A percentile compares a stretch with the other conserved stretches of the same genome.
Conservation (phyloP, 768 basidiomycete genomes). For the Phaffia tasmanica region DNA sequence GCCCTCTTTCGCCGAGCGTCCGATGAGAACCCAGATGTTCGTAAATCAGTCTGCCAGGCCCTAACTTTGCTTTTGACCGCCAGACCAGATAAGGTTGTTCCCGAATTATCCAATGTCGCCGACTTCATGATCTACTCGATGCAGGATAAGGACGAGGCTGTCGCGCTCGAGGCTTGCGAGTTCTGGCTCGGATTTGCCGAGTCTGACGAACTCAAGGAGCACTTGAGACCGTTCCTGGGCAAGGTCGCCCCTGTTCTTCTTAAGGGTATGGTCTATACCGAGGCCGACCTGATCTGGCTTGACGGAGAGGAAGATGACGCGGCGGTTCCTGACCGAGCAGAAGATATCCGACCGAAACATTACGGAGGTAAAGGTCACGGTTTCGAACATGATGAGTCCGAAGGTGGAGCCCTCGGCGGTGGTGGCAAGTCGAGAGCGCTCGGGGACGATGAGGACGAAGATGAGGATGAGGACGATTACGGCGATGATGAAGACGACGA, state of each 20-base stretch:
- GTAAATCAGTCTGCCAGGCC: constrained; percentile 89
- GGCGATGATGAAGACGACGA: constrained; percentile 84
- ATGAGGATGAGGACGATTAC: constrained; percentile 77
- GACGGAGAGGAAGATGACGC: constrained; percentile 78
- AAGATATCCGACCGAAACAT: constrained; percentile 86
- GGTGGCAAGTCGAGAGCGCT: constrained; percentile 32
- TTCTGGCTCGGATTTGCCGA: constrained; percentile 99
- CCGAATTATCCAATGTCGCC: constrained; percentile 86
- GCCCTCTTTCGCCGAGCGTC: constrained; percentile 89
- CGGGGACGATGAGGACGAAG: constrained; percentile 61
- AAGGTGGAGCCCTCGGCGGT: constrained; percentile 32
- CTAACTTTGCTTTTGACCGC: constrained; percentile 85
- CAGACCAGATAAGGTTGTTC: constrained; percentile 90
- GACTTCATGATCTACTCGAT: constrained; percentile 99
- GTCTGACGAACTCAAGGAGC: constrained; percentile 72
- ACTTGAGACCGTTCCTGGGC: constrained; percentile 72
- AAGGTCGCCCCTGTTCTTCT: constrained; percentile 90
- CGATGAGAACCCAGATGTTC: constrained; percentile 85
- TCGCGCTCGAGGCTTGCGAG: constrained; percentile 92
- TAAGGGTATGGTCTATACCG: constrained; percentile 93
- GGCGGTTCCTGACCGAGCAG: constrained; percentile 79
- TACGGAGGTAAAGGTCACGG: constrained; percentile 78
- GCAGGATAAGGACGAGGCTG: constrained; percentile 90
- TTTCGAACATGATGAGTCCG: constrained; percentile 49
- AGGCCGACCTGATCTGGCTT: constrained; percentile 88